Percentiles rank a stretch among this genome's conserved stretches.
Conservation (phyloP, 2,329 filamentous ascomycete genomes). For the Apiospora arundinis region DNA sequence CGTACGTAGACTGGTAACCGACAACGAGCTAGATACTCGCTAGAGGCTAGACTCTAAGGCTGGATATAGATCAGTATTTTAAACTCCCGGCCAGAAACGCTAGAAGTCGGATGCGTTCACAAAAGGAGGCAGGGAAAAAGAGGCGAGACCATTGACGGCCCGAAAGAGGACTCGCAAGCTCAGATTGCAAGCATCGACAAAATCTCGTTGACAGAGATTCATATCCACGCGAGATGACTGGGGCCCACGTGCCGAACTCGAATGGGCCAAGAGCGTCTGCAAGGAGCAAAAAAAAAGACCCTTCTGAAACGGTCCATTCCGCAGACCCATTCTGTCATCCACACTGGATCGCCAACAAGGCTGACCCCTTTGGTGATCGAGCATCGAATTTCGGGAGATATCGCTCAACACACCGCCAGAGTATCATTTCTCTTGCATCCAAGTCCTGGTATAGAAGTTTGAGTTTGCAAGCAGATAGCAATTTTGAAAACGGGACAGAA, state of each 20-base stretch:
- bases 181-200: neutral
- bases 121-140: neutral
- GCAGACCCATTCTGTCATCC: conserved; percentile 12
- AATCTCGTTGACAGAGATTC: neutral
- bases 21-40: neutral
- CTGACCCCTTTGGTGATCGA: conserved; percentile 20
- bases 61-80: neutral
- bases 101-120: neutral
- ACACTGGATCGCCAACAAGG: conserved; percentile 20
- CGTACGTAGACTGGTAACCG: neutral
- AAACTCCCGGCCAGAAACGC: neutral
- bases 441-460: neutral
- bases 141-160: neutral
- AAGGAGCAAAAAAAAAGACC: conserved; percentile 4
- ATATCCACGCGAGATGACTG: neutral
- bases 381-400: conserved; percentile 7
- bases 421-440: neutral
- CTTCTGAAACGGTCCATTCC: conserved; percentile 22
- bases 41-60: neutral
- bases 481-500: neutral
- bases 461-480: neutral
- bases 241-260: neutral
- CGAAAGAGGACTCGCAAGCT: conserved; percentile 4
- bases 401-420: conserved; percentile 17
- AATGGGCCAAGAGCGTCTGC: neutral